Base-by-base conservation (phyloP, 2,329 filamentous ascomycete species). In the Phoma sp. region DNA sequence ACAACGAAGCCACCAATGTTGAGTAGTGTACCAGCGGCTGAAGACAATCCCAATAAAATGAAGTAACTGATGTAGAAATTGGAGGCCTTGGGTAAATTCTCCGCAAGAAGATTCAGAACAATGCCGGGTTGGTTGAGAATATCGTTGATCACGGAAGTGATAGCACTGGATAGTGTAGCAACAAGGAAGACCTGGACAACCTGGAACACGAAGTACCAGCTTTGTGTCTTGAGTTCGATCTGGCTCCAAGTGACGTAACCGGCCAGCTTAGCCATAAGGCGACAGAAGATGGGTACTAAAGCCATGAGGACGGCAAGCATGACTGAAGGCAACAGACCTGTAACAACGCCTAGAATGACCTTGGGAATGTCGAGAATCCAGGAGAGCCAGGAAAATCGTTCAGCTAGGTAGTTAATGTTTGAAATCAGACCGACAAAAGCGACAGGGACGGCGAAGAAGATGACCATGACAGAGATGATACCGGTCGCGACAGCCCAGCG, bases 1-100 rank as follows among this genome's bases (percentile, higher is more conserved):
- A 96, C 81, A 73, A 92, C 94, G 45, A 94, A 78, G 55, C 94
- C 87, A 2, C 88, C 85, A 29, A 97, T 82, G 72, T 97, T 97
- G 48, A 96, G 81, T 17, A 94, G 67, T 2, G 69, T 70, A 12
- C 71, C 63, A 15, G 70, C 60, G 29, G 69, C 69, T 1, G 66
- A 61, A 0, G 70, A 72, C 6, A 72, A 66, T 48, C 94, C 96
- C 75, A 98, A 93, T 5, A 99, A 84, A 40, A 98, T 85, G 64
- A 99, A 96, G 78, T 97, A 99, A 1, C 88, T 91, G 45, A 98
- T 88, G 77, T 97, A 99, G 75, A 98, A 95, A 78, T 96, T 98
- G 63, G 92, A 95, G 0, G 92, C 88, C 58, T 86, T 89, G 21
- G 95, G 95, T 6, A 99, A 80, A 57, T 91, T 90, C 15, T 80